Evolutionary conservation across 2,329 filamentous ascomycete species (phyloP).

Genomic region (Cryphonectria parasitica): DNA sequence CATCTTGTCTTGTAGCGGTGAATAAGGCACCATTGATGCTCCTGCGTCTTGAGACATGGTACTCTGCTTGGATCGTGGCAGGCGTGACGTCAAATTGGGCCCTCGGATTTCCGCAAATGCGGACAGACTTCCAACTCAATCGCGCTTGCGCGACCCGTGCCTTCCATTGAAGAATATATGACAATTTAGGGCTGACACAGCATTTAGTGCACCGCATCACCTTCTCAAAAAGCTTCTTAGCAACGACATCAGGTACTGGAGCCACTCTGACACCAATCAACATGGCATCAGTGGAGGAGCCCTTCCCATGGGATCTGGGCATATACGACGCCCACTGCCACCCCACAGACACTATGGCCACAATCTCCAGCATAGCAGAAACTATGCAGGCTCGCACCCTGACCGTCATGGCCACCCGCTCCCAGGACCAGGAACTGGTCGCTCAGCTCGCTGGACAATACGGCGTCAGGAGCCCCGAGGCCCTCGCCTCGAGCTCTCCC

Average conservation of each 20-base stretch:
- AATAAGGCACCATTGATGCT: neutral
- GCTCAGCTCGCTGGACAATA: slow-evolving; percentile 60
- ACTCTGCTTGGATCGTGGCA: neutral
- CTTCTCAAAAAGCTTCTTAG: neutral
- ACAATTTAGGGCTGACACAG: neutral
- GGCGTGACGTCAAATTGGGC: slow-evolving; percentile 1
- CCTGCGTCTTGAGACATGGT: neutral
- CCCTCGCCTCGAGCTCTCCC: slow-evolving; percentile 7
- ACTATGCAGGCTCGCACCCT: slow-evolving; percentile 68
- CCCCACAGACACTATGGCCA: slow-evolving; percentile 76
- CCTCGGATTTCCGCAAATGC: neutral
- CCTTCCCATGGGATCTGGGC: slow-evolving; percentile 71
- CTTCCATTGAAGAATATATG: neutral
- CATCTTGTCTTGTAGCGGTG: neutral
- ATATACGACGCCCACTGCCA: slow-evolving; percentile 84
- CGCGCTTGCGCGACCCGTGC: neutral
- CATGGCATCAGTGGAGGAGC: slow-evolving; percentile 31
- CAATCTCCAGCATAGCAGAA: slow-evolving; percentile 56
- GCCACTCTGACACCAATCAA: neutral
- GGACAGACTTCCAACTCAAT: neutral
- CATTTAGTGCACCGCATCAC: neutral
- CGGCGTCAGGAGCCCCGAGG: slow-evolving; percentile 46
- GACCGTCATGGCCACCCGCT: slow-evolving; percentile 77
- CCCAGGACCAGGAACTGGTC: slow-evolving; percentile 76
- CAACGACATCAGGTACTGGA: neutral